These are phyloP conservation scores for Neurospora sp. DNA, from an alignment of 495 filamentous ascomycete genomes.

Conservation along the genomic window DNA sequence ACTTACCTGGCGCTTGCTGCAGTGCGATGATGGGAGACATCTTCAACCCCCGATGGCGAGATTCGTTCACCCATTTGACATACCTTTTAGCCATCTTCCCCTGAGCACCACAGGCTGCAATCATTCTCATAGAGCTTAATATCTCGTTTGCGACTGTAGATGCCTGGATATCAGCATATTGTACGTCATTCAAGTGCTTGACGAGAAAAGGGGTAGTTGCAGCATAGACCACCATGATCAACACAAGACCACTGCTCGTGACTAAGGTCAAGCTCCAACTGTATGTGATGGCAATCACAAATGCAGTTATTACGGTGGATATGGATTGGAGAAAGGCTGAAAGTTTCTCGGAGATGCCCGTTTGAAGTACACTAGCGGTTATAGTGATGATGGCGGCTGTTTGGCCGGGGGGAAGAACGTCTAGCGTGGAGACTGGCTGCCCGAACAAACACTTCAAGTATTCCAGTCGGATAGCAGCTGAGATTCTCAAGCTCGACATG, in stretches of 20 bases:
- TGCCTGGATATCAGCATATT: constrained; percentile 50
- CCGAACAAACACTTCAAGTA: constrained; percentile 43
- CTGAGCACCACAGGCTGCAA: constrained; percentile 56
- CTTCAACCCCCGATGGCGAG: constrained; percentile 42
- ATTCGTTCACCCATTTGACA: constrained; percentile 45
- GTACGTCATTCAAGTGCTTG: constrained; percentile 43
- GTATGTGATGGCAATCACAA: constrained; percentile 45
- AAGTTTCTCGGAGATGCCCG: constrained; percentile 57
- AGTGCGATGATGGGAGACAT: constrained; percentile 39
- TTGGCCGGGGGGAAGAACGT: constrained; percentile 43
- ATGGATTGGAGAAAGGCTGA: constrained; percentile 42
- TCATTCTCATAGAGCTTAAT: constrained; percentile 46
- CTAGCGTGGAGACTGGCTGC: constrained; percentile 43
- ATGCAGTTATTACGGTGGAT: constrained; percentile 39
- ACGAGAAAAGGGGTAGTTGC: constrained; percentile 46
- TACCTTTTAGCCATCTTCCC: constrained; percentile 43
- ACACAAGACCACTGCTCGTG: constrained; percentile 45
- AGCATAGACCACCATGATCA: constrained; percentile 48
- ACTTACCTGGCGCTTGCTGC: constrained; percentile 34
- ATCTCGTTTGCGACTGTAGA: constrained; percentile 51
- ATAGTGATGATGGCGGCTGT: constrained; percentile 52
- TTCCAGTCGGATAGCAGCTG: constrained; percentile 41
- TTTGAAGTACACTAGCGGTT: constrained; percentile 53
- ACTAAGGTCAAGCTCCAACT: constrained; percentile 50
- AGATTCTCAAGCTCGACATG: constrained; percentile 44